Conservation (phyloP, 768 basidiomycete species). For the Rhodotorula sphaerocarpa region DNA sequence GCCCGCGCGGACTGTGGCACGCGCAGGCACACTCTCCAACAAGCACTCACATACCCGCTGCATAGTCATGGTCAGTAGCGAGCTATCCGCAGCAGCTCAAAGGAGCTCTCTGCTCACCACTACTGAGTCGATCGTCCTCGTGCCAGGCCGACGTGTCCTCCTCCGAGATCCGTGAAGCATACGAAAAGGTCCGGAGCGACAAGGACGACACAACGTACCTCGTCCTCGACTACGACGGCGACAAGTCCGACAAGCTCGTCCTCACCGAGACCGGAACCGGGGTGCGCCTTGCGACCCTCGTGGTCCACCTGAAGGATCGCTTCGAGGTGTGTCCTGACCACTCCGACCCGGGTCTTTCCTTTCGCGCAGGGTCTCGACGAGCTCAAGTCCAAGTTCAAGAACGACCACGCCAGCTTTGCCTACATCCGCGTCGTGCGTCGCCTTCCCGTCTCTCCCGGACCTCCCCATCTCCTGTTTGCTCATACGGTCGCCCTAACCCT, state of each 20-base stretch:
- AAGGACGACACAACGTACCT: slow-evolving; percentile 85
- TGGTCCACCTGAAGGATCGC: neutral
- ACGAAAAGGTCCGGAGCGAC: slow-evolving; percentile 75
- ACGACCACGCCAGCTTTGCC: slow-evolving; percentile 68
- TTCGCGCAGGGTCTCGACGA: slow-evolving; percentile 53
- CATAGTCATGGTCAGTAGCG: too few species aligned
- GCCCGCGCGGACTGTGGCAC: too few species aligned
- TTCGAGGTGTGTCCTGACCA: neutral
- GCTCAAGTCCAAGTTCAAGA: slow-evolving; percentile 62
- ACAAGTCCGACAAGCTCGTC: slow-evolving; percentile 58
- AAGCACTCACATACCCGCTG: too few species aligned
- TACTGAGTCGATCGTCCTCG: too few species aligned
- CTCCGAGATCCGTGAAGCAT: slow-evolving; percentile 69
- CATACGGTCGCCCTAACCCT: neutral
- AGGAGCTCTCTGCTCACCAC: neutral
- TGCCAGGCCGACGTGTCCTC: slow-evolving; percentile 65
- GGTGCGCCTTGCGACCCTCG: slow-evolving; percentile 39
- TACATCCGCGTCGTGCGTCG: slow-evolving; percentile 62
- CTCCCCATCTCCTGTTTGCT: too few species aligned
- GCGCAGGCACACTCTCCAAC: too few species aligned
- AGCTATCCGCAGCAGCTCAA: too few species aligned
- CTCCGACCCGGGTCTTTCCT: neutral
- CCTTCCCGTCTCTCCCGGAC: too few species aligned
- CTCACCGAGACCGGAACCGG: slow-evolving; percentile 72
- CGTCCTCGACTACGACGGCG: slow-evolving; percentile 70